Conservation (phyloP, 2,329 filamentous ascomycete genomes). For the Cordyceps cateniannulata region DNA sequence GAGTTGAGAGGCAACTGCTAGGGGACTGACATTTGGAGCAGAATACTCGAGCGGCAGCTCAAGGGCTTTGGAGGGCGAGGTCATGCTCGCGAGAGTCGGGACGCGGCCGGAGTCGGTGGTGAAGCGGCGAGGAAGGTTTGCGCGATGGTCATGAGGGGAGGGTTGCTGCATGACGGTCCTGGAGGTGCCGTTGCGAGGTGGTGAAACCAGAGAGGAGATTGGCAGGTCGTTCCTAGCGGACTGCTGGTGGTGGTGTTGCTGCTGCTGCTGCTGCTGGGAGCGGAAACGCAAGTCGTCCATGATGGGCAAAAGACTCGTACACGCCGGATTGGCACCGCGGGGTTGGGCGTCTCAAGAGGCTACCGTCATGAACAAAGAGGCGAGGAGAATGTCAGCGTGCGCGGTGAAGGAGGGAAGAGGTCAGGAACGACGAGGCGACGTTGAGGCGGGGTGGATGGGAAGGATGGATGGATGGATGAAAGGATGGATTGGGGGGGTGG, state of each 20-base stretch:
- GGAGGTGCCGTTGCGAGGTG: constrained; percentile 58
- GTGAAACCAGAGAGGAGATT: constrained; percentile 68
- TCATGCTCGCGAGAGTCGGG: constrained; percentile 64
- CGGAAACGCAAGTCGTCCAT: constrained; percentile 79
- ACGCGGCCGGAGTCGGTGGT: constrained; percentile 85
- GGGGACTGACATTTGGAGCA: constrained; percentile 27
- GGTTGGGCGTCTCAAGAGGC: constrained; percentile 23
- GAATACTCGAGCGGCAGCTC: constrained; percentile 45
- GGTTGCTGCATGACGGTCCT: constrained; percentile 51
- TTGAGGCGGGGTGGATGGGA: constrained; percentile 24
- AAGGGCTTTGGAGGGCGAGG: constrained; percentile 41
- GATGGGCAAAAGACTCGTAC: constrained; percentile 28
- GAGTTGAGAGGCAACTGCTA: not conserved
- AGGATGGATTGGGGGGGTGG: constrained; percentile 11
- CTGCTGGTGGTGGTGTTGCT: not conserved
- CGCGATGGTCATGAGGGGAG: constrained; percentile 60
- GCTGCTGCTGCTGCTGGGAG: constrained; percentile 26
- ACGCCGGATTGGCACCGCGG: constrained; percentile 31
- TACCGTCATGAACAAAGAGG: constrained; percentile 29
- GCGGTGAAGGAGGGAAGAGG: constrained; percentile 18
- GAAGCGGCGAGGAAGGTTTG: constrained; percentile 80
- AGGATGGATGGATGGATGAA: constrained; percentile 20
- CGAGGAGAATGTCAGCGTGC: constrained; percentile 25
- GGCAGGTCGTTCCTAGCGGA: constrained; percentile 67
- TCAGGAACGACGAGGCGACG: constrained; percentile 22